These are phyloP conservation scores for Solanum tacnaense DNA, from an alignment of 257 asterid genomes.

Conservation along the genomic window DNA sequence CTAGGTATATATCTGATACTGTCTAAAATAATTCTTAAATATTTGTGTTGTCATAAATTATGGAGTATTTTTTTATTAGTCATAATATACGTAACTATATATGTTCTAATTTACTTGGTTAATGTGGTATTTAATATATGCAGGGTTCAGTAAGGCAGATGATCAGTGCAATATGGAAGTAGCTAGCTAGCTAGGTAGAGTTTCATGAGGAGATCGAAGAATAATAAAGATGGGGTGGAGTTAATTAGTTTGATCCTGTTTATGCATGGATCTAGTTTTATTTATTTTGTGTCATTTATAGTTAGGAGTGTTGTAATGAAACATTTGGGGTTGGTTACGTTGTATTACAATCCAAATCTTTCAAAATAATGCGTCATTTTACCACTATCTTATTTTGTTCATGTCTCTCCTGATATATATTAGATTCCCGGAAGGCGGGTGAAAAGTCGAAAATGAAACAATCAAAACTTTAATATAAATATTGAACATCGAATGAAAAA, in stretches of 20 bases:
- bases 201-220: neutral
- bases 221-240: neutral
- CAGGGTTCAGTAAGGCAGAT: neutral
- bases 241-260: neutral
- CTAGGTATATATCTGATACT: neutral
- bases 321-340: neutral
- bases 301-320: neutral
- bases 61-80: too few species aligned
- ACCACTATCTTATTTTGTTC: neutral
- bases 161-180: neutral
- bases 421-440: too few species aligned
- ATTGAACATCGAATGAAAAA: accelerated
- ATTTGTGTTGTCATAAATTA: too few species aligned
- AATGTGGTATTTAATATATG: neutral
- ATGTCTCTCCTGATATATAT: neutral
- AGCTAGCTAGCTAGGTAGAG: neutral
- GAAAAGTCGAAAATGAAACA: too few species aligned
- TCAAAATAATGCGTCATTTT: neutral
- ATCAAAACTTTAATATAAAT: too few species aligned
- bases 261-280: neutral
- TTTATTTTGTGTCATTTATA: neutral
- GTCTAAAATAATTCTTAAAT: too few species aligned
- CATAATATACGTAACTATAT: neutral
- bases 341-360: neutral
- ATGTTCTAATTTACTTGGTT: neutral